phyloP scores from a whole-genome alignment of 129 eudicot species.

The Heracleum sosnowskyi region DNA sequence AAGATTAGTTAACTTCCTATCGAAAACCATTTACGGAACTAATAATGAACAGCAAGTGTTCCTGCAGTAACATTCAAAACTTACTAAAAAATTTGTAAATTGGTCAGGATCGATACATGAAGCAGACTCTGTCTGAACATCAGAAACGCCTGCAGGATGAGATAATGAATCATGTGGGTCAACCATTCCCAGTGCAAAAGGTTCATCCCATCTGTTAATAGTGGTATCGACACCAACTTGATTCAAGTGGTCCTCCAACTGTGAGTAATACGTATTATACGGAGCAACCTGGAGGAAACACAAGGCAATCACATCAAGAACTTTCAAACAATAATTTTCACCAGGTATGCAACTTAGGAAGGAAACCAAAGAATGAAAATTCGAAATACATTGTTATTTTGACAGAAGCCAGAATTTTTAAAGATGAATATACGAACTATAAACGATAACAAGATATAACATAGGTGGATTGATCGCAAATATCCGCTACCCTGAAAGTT shows the following conservation, averaged over 20 bases:
- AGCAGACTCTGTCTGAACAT: constrained; percentile 93
- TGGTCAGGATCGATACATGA: constrained; percentile 75
- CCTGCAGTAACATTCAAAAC: constrained; percentile 2
- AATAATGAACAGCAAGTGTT: neutral
- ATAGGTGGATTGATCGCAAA: no score
- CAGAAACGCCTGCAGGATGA: constrained; percentile 94
- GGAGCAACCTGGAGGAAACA: constrained; percentile 68
- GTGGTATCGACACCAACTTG: constrained; percentile 76
- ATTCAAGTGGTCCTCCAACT: constrained; percentile 82
- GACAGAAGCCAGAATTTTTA: no score
- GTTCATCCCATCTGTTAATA: constrained; percentile 84
- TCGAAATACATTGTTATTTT: neutral
- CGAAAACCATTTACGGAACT: neutral
- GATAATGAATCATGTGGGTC: constrained; percentile 99
- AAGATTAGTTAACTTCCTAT: neutral
- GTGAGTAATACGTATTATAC: constrained; percentile 83
- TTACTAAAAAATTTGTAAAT: constrained; percentile 81
- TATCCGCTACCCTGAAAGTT: no score
- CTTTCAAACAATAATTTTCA: neutral
- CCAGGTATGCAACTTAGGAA: neutral
- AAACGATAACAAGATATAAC: no score
- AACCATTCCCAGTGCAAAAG: constrained; percentile 77
- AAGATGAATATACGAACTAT: no score
- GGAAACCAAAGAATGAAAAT: neutral
- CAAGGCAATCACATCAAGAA: neutral